phyloP scores from a whole-genome alignment of 257 asterid genomes.

The Paraleonurus japonicus region DNA sequence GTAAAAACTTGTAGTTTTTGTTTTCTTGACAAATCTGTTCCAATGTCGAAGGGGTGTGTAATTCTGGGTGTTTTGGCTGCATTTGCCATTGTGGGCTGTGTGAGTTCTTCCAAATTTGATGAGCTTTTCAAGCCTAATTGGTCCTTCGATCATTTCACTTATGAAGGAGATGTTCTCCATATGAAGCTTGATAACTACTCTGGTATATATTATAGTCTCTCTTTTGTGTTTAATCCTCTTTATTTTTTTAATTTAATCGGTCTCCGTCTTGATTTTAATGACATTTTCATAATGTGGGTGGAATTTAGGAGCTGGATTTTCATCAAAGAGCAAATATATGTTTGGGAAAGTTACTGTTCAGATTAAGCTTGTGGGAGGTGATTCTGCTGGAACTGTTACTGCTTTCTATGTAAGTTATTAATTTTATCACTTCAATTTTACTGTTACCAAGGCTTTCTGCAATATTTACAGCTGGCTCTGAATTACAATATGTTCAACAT shows the following conservation, averaged over 20 bases:
- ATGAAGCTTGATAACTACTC: constrained; percentile 75
- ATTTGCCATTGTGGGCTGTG: constrained; percentile 31
- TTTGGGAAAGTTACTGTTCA: constrained; percentile 83
- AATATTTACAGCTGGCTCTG: constrained; percentile 34
- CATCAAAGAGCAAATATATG: constrained; percentile 79
- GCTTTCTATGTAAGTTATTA: constrained; percentile 66
- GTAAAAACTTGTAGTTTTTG: not conserved
- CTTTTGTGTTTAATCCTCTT: not conserved
- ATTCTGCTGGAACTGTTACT: constrained; percentile 96
- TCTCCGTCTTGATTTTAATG: not conserved
- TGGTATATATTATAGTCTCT: constrained; percentile 38
- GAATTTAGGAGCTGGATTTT: constrained; percentile 79
- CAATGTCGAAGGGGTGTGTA: constrained; percentile 22
- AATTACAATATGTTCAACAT: not conserved
- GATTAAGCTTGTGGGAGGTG: constrained; percentile 90
- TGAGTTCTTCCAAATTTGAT: constrained; percentile 48
- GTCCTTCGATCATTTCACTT: constrained; percentile 65
- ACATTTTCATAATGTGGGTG: not conserved
- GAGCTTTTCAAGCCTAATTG: constrained; percentile 68
- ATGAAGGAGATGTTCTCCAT: constrained; percentile 61
- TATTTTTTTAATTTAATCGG: too few relatives aligned
- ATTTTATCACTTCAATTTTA: not conserved
- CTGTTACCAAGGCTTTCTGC: too few relatives aligned
- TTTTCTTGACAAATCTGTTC: not conserved
- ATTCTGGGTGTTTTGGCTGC: constrained; percentile 18